Evolutionary conservation across 2,329 filamentous ascomycete species (phyloP).

Genomic region (Claviceps quebecensis): DNA sequence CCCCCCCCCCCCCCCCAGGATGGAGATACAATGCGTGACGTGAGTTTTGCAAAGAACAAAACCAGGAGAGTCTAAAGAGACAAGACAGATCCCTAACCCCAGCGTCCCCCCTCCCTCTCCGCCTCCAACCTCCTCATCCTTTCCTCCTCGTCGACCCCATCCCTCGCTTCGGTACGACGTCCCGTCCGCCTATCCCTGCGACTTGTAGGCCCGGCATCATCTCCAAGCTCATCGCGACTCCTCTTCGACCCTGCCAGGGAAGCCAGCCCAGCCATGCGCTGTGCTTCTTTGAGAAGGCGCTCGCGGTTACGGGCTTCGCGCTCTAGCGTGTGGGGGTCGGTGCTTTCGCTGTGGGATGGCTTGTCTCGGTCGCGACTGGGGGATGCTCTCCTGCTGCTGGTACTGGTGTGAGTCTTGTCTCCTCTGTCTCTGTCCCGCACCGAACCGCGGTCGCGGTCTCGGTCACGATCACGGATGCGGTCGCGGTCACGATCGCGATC

Average conservation of each 20-base stretch:
- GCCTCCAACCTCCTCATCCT: conserved; percentile 41
- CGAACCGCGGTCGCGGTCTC: conserved; percentile 7
- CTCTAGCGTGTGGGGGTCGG: conserved; percentile 54
- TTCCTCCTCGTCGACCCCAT: conserved; percentile 35
- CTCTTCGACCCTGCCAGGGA: conserved; percentile 35
- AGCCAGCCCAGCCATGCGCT: conserved; percentile 44
- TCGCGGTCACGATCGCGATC: conserved; percentile 14
- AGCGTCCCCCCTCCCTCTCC: conserved; percentile 42
- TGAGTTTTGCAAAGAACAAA: no score
- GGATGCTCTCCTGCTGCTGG: conserved; percentile 22
- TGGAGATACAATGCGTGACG: no score
- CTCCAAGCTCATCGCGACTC: conserved; percentile 30
- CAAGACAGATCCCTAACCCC: conserved; percentile 19
- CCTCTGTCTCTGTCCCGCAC: conserved; percentile 18
- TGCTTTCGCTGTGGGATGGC: conserved; percentile 13
- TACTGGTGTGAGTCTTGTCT: conserved; percentile 15
- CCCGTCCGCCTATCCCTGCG: conserved; percentile 28
- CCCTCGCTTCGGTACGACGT: conserved; percentile 34
- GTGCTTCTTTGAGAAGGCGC: conserved; percentile 53
- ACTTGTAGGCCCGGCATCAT: conserved; percentile 18
- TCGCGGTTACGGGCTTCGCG: conserved; percentile 53
- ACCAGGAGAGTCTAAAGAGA: no score
- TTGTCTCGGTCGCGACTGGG: conserved; percentile 22
- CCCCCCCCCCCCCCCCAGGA: no score
- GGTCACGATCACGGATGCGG: conserved; percentile 14